Evolutionary conservation across 108 stramenopile genomes (phyloP).

Genomic region (Cyclotella cryptica): DNA sequence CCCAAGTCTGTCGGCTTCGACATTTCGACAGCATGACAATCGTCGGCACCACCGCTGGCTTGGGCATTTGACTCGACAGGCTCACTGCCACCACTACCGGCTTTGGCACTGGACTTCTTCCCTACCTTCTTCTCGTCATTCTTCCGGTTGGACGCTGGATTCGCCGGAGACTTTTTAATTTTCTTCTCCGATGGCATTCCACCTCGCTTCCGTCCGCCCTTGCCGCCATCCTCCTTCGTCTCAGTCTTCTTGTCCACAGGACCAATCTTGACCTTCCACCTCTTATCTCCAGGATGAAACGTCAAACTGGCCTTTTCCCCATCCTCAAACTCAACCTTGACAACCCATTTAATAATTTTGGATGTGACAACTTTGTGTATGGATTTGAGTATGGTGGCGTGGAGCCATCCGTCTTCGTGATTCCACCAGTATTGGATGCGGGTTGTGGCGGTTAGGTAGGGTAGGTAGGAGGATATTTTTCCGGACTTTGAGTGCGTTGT

Average conservation of each 20-base stretch:
- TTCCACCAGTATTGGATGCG: conserved; percentile 16
- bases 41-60: no score
- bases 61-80: no score
- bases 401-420: conserved; percentile 7
- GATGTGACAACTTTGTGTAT: background rate
- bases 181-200: background rate
- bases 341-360: background rate
- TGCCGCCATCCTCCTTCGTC: background rate
- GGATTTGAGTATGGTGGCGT: conserved; percentile 5
- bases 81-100: background rate
- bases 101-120: background rate
- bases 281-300: background rate
- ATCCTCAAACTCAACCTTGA: conserved; percentile 5
- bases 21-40: no score
- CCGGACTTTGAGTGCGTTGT: conserved; percentile 1
- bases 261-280: conserved; percentile 19
- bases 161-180: no score
- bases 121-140: background rate
- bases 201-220: background rate
- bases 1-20: no score
- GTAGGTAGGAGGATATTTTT: conserved; percentile 8
- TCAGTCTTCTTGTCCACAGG: background rate
- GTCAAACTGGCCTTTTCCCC: background rate
- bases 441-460: conserved; percentile 8
- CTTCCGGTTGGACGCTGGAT: background rate